Percentiles rank a stretch among this genome's conserved stretches.
Evolutionary conservation across 208 protist species (phyloP).

Genomic region (Trypanosomatidae sp.): DNA sequence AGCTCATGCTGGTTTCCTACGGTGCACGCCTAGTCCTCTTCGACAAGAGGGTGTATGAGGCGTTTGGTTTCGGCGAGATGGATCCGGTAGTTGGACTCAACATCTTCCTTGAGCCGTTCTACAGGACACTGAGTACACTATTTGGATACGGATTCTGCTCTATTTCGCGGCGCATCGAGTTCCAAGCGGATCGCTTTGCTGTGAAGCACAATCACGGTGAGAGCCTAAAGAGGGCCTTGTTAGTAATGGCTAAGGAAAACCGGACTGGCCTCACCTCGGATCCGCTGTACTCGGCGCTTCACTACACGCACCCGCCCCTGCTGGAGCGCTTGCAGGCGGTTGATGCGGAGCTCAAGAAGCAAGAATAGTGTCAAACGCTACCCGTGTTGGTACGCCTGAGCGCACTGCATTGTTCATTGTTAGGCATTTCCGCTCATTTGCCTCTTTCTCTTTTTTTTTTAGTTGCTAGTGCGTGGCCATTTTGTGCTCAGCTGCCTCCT

Average conservation of each 20-base stretch:
- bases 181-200: slow-evolving; percentile 74
- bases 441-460: neutral
- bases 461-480: neutral
- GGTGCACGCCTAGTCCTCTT: slow-evolving; percentile 67
- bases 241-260: slow-evolving; percentile 68
- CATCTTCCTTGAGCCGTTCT: slow-evolving; percentile 50
- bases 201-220: slow-evolving; percentile 46
- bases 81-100: slow-evolving; percentile 67
- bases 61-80: slow-evolving; percentile 64
- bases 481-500: neutral
- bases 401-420: neutral
- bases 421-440: neutral
- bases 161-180: slow-evolving; percentile 54
- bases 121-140: slow-evolving; percentile 37
- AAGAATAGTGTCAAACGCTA: neutral
- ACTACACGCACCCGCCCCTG: slow-evolving; percentile 74
- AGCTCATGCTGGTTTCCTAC: slow-evolving; percentile 59
- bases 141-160: slow-evolving; percentile 40
- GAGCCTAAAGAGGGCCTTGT: slow-evolving; percentile 39
- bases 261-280: slow-evolving; percentile 62
- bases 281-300: slow-evolving; percentile 63
- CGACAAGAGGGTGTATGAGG: slow-evolving; percentile 49
- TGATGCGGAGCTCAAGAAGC: slow-evolving; percentile 48
- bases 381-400: neutral
- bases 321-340: slow-evolving; percentile 77